Conservation (phyloP, 2,329 filamentous ascomycete species). For the Dactylellina cionopaga region DNA sequence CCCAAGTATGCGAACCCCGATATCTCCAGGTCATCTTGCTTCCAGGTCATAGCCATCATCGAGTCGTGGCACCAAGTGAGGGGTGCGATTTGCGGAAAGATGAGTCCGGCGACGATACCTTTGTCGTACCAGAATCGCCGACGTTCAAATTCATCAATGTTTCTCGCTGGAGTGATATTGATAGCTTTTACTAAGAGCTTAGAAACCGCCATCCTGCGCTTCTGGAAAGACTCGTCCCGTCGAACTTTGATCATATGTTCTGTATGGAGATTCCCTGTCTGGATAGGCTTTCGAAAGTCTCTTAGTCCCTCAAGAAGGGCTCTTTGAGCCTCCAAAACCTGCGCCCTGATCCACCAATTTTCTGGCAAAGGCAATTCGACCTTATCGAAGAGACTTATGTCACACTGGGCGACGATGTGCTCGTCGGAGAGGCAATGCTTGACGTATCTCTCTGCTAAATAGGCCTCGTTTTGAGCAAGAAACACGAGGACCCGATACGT, state of each 20-base stretch:
- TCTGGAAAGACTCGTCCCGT: constrained; percentile 27
- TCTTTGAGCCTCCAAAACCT: background rate
- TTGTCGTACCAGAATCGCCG: constrained; percentile 25
- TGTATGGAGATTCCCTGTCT: background rate
- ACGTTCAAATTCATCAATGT: constrained; percentile 24
- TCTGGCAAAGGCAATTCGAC: constrained; percentile 35
- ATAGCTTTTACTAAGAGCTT: constrained; percentile 18
- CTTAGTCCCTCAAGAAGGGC: background rate
- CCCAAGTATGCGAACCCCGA: constrained; percentile 8
- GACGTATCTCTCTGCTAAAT: constrained; percentile 9
- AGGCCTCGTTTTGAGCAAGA: constrained; percentile 42
- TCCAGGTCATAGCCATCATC: constrained; percentile 16
- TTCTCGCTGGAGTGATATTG: constrained; percentile 34
- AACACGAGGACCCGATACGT: constrained; percentile 31
- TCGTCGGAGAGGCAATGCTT: constrained; percentile 24
- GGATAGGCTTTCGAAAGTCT: background rate
- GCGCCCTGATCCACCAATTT: constrained; percentile 34
- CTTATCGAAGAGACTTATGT: constrained; percentile 26
- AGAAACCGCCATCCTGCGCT: constrained; percentile 24
- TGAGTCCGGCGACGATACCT: constrained; percentile 28
- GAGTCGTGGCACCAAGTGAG: constrained; percentile 43
- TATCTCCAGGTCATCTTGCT: constrained; percentile 8
- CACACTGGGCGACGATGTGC: constrained; percentile 26
- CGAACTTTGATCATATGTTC: background rate
- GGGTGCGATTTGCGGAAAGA: constrained; percentile 34